Conservation (phyloP, 768 basidiomycete genomes). For the Mycena chlorophos region DNA sequence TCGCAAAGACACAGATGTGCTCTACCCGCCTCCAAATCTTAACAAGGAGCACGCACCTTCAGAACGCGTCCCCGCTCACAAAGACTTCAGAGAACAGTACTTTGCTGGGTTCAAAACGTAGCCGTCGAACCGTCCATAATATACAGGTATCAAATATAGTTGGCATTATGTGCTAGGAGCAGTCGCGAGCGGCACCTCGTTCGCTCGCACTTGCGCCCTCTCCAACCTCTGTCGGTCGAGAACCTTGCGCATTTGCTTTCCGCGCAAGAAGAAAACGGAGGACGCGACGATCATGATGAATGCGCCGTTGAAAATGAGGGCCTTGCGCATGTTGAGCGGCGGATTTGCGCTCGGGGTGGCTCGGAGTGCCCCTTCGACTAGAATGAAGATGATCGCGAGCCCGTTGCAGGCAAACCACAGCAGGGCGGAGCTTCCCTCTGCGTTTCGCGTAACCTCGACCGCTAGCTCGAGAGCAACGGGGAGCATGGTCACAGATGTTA, state of each 20-base stretch:
- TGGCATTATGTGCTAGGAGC: conserved; percentile 1
- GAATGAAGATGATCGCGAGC: neutral
- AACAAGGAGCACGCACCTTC: conserved; percentile 29
- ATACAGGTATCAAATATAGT: neutral
- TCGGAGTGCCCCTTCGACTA: conserved; percentile 70
- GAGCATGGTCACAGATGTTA: conserved; percentile 65
- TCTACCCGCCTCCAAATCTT: conserved; percentile 58
- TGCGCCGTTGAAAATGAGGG: conserved; percentile 66
- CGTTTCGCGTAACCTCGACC: conserved; percentile 77
- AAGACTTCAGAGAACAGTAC: conserved; percentile 85
- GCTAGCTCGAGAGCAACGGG: conserved; percentile 78
- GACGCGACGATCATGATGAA: conserved; percentile 42
- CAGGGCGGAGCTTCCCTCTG: conserved; percentile 73
- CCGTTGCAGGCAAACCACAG: conserved; percentile 70
- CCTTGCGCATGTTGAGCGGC: conserved; percentile 70
- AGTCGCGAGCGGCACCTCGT: neutral
- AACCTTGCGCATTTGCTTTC: conserved; percentile 62
- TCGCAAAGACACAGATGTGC: conserved; percentile 56
- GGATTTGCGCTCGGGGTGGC: conserved; percentile 59
- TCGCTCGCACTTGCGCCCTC: conserved; percentile 13
- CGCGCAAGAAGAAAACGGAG: conserved; percentile 53
- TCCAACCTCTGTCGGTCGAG: conserved; percentile 55
- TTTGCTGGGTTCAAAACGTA: conserved; percentile 72
- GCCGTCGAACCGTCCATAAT: neutral
- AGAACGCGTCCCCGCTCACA: conserved; percentile 75